Evolutionary conservation across 2,329 filamentous ascomycete genomes (phyloP), one percentile per base, ranked within the genome.

Genomic region (Xylaria sp.): DNA sequence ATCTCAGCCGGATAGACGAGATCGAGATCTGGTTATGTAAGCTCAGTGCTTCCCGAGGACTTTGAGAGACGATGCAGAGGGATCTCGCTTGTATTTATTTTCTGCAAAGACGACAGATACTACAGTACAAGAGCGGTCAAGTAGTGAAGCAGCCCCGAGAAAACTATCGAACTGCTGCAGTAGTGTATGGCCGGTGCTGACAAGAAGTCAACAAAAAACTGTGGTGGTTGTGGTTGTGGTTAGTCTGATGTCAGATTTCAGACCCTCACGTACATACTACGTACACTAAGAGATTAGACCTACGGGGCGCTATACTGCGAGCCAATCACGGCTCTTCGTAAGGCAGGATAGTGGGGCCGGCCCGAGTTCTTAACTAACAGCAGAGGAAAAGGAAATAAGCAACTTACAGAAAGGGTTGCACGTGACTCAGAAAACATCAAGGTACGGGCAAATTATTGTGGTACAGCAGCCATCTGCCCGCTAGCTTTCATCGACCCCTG

Each of bases 291-390:
- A 35, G 37, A 48, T 27, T 37, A 61, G 25, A 51, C n/a, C 9
- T 23, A 35, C 0, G 47, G 32, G 51, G 64, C 44, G 18, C 21
- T 13, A 57, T 37, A 23, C 1, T 53, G 58, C 58, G 48, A 42
- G 47, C 42, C 29, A 63, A 63, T 63, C 54, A 63, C n/a, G 21
- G 44, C 59, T 42, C 18, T 55, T 51, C 59, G 51, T 59, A 42
- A 60, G 18, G 8, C n/a, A 69, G 66, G 63, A 18, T 60, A 47
- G 66, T 71, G 69, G 69, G 69, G 69, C 69, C 69, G 69, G 63
- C 18, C 35, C 3, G 21, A 8, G 47, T 32, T 5, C 6, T 54
- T 57, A 51, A 27, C 32, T 40, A 42, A 58, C 44, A 25, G 12
- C 42, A 42, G 23, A 25, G 25, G 25, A 65, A 47, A 65, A 60